Conservation (phyloP, 345 rosid species). For the Cochlearia excelsa region DNA sequence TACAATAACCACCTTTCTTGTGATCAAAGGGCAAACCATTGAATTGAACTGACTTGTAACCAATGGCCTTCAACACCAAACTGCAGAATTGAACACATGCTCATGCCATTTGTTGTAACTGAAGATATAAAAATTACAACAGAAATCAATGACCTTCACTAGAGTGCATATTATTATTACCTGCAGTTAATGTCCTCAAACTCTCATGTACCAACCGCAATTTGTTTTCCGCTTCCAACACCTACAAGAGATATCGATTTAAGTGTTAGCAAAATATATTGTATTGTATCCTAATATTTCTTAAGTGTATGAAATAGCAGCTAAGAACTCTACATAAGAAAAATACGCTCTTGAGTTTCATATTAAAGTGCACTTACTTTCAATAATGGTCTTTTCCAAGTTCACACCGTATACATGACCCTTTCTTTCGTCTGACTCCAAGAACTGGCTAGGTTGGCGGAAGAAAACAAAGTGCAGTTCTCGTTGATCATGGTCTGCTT, state of each 20-base stretch:
- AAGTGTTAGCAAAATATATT: background rate
- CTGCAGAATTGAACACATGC: constrained; percentile 38
- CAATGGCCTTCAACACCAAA: constrained; percentile 86
- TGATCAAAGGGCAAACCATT: constrained; percentile 77
- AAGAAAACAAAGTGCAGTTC: constrained; percentile 90
- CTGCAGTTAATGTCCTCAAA: constrained; percentile 74
- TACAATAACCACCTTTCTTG: constrained; percentile 69
- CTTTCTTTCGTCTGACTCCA: constrained; percentile 51
- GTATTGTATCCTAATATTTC: background rate
- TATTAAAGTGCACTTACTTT: constrained; percentile 40
- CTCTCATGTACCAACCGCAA: constrained; percentile 74
- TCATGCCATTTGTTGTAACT: too few relatives aligned
- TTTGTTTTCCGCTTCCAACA: constrained; percentile 64
- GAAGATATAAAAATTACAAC: constrained; percentile 2
- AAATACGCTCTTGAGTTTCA: too few relatives aligned
- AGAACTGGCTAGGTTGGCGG: constrained; percentile 66
- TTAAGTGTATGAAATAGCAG: constrained; percentile 11
- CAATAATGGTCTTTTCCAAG: constrained; percentile 77
- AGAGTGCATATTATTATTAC: constrained; percentile 36
- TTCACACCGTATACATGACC: constrained; percentile 69
- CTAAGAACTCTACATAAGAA: constrained; percentile 1
- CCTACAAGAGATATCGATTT: constrained; percentile 33
- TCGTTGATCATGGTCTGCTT: constrained; percentile 49
- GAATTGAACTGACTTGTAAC: constrained; percentile 78
- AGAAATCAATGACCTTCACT: background rate